These are phyloP conservation scores for Theileria annulata DNA, from an alignment of 169 alveolate genomes.

Conservation along the genomic window DNA sequence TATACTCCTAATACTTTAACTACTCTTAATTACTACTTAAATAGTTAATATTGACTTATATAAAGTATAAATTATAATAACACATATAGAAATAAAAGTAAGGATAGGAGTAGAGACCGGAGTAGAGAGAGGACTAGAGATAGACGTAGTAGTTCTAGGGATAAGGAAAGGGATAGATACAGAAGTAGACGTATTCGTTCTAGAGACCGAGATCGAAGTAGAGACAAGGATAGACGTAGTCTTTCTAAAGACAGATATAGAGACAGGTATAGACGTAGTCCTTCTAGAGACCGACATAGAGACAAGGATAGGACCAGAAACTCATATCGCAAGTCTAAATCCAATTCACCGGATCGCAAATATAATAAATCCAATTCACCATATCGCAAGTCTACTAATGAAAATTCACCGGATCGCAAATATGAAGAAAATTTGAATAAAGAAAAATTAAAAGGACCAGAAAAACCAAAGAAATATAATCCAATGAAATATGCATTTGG, in stretches of 20 bases:
- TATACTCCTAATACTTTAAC: no score
- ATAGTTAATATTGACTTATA: no score
- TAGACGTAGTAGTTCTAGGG: background rate
- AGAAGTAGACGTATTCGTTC: background rate
- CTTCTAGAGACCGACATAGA: background rate
- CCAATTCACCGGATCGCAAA: background rate
- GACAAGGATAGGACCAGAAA: background rate
- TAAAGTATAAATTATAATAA: no score
- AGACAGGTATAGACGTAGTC: background rate
- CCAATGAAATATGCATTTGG: conserved; percentile 64
- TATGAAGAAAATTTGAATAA: background rate
- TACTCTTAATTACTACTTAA: no score
- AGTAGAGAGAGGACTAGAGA: conserved; percentile 6
- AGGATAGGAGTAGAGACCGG: background rate
- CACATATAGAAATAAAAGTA: background rate
- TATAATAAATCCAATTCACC: background rate
- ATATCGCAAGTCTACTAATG: background rate
- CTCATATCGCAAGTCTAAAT: background rate
- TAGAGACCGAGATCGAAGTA: background rate
- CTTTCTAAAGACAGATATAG: no score
- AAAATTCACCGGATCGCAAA: background rate
- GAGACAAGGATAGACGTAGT: background rate
- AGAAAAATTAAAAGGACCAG: conserved; percentile 47
- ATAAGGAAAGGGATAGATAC: background rate
- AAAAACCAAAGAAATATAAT: conserved; percentile 35